Conservation (phyloP, 1,284 basidiomycete genomes). For the Pholiota adiposa region DNA sequence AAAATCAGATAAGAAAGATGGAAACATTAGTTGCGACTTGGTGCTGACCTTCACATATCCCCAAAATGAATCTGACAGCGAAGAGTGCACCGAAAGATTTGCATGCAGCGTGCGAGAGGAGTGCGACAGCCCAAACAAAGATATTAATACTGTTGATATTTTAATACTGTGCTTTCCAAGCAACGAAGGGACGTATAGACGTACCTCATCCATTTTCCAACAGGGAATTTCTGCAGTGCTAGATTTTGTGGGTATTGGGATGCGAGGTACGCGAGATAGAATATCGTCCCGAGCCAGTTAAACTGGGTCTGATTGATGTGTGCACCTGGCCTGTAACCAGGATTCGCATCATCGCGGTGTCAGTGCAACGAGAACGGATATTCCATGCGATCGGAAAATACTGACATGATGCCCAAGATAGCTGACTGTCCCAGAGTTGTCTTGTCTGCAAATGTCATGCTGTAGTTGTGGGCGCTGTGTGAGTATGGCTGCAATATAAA, state of each 20-base stretch:
- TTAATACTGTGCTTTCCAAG: conserved; percentile 3
- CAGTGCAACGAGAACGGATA: background rate
- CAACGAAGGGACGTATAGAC: background rate
- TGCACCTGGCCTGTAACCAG: conserved; percentile 37
- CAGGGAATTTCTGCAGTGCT: conserved; percentile 76
- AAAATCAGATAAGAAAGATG: background rate
- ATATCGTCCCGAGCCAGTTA: conserved; percentile 78
- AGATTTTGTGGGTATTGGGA: conserved; percentile 77
- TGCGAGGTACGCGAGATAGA: conserved; percentile 66
- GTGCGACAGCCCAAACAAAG: conserved; percentile 68
- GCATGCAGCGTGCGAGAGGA: conserved; percentile 73
- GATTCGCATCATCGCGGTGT: background rate
- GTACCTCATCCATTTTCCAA: conserved; percentile 85
- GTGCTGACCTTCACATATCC: conserved; percentile 67
- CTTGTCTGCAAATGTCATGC: conserved; percentile 73
- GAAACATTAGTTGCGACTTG: background rate
- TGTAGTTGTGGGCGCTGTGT: conserved; percentile 25
- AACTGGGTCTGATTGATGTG: conserved; percentile 52
- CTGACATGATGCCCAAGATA: conserved; percentile 67
- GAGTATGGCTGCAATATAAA: background rate
- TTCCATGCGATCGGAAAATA: background rate
- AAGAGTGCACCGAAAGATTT: conserved; percentile 74
- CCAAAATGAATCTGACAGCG: conserved; percentile 69
- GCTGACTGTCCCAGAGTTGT: conserved; percentile 76
- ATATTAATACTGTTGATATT: conserved; percentile 60